Conservation (phyloP, 495 filamentous ascomycete genomes). For the Aspergillus nanangensis region DNA sequence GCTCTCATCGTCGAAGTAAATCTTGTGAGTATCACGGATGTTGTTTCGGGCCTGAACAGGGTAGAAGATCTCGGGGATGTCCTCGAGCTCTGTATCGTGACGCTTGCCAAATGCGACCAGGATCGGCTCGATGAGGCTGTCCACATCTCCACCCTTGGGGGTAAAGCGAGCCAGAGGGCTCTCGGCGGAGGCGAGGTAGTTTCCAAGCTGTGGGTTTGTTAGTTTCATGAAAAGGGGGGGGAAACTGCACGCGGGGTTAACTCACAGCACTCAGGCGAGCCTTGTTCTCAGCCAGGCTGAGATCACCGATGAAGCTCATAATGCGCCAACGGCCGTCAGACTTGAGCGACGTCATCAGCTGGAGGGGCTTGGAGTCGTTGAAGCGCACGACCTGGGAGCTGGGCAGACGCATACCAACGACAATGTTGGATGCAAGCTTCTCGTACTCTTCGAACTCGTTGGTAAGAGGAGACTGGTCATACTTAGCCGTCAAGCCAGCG, state of each 20-base stretch:
- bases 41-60: conserved; percentile 55
- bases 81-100: conserved; percentile 50
- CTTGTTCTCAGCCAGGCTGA: conserved; percentile 34
- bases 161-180: conserved; percentile 44
- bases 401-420: conserved; percentile 53
- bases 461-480: conserved; percentile 49
- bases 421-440: conserved; percentile 40
- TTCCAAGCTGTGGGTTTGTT: conserved; percentile 24
- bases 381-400: conserved; percentile 57
- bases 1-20: conserved; percentile 63
- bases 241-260: neutral
- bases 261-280: conserved; percentile 41
- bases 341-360: conserved; percentile 41
- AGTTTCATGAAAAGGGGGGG: conserved; percentile 1
- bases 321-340: conserved; percentile 62
- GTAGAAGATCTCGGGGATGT: conserved; percentile 56
- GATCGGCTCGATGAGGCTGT: conserved; percentile 58
- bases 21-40: conserved; percentile 57
- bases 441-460: conserved; percentile 18
- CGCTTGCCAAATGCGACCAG: conserved; percentile 51
- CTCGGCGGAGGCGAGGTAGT: conserved; percentile 30
- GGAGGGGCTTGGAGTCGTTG: conserved; percentile 54
- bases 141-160: conserved; percentile 35
- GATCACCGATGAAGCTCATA: conserved; percentile 51
- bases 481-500: conserved; percentile 57